Conservation (phyloP, 371 early-diverging fungal species). For the Rhizomucor miehei region DNA sequence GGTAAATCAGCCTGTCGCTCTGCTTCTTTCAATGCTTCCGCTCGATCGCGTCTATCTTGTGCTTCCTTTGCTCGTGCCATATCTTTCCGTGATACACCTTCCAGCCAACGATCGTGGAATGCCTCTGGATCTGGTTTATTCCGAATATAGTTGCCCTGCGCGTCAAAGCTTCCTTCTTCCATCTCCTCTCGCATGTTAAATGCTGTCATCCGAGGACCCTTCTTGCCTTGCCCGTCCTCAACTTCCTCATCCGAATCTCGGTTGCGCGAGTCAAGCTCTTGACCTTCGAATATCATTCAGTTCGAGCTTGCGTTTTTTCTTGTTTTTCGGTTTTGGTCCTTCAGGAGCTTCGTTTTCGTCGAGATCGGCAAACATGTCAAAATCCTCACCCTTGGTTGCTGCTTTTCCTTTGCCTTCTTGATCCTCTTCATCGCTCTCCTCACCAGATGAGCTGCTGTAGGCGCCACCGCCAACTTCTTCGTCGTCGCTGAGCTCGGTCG, state of each 20-base stretch:
- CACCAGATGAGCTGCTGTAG: constrained; percentile 43
- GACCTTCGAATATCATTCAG: constrained; percentile 54
- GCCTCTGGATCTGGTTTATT: constrained; percentile 79
- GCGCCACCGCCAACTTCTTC: constrained; percentile 52
- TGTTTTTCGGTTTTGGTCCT: neutral
- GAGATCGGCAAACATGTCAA: constrained; percentile 63
- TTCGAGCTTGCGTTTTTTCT: constrained; percentile 25
- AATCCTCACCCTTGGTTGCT: constrained; percentile 41
- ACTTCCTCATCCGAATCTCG: constrained; percentile 43
- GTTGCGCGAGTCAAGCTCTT: constrained; percentile 43
- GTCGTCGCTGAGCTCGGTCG: constrained; percentile 55
- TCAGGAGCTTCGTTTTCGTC: constrained; percentile 12
- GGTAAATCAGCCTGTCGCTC: constrained; percentile 43
- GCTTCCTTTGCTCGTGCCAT: constrained; percentile 75
- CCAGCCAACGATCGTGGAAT: constrained; percentile 88
- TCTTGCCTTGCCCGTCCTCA: constrained; percentile 34
- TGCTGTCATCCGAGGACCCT: constrained; percentile 66
- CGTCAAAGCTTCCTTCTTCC: constrained; percentile 87
- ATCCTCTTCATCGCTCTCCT: constrained; percentile 27
- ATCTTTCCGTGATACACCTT: constrained; percentile 72
- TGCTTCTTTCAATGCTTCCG: constrained; percentile 50
- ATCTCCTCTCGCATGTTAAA: constrained; percentile 89
- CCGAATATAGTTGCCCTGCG: constrained; percentile 77
- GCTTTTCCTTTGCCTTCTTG: constrained; percentile 18
- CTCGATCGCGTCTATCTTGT: constrained; percentile 54